Evolutionary conservation across 2,329 filamentous ascomycete species (phyloP), one percentile per base, ranked within the genome.

Genomic region (Alternaria metachromatica): DNA sequence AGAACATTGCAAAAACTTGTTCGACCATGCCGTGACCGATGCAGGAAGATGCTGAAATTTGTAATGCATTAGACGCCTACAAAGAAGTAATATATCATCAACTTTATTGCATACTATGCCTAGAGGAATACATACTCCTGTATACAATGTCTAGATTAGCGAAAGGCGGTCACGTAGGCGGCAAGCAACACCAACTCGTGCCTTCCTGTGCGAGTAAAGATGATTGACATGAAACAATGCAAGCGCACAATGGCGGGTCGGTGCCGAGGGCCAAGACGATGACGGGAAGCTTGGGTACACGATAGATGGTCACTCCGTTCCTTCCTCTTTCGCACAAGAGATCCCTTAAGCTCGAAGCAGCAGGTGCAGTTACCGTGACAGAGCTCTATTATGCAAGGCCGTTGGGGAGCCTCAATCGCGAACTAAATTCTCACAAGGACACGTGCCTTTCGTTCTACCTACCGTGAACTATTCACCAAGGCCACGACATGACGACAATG

Each of bases 261-360:
- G 13, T 25, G 49, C 49, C 49, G 28, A 53, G 49, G 23, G 49
- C 49, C 49, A 37, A 51, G 21, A 51, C 15, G 37, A 41, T 41
- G 2, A 10, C 37, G n/a, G 37, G 37, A 41, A 41, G 37, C 37
- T 41, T 41, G 37, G 37, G 37, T 41, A 11, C 5, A 41, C 25
- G 18, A 41, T 28, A 37, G 26, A 23, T 26, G 18, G 44, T 23
- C 37, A 50, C 23, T 46, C 28, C 26, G 53, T 46, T 59, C 55
- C 63, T 63, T 63, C 60, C 60, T 62, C 41, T 62, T 62, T 59
- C 0, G 60, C 60, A 63, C 60, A 59, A 62, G 55, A 53, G 28
- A 49, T 26, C 30, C 43, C 41, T 48, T 63, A 63, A 41, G 15
- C 60, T 58, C 48, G 23, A 63, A 60, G 21, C 33, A 65, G 63